phyloP scores from a whole-genome alignment of 495 filamentous ascomycete genomes.

The Hamigera avellanea region DNA sequence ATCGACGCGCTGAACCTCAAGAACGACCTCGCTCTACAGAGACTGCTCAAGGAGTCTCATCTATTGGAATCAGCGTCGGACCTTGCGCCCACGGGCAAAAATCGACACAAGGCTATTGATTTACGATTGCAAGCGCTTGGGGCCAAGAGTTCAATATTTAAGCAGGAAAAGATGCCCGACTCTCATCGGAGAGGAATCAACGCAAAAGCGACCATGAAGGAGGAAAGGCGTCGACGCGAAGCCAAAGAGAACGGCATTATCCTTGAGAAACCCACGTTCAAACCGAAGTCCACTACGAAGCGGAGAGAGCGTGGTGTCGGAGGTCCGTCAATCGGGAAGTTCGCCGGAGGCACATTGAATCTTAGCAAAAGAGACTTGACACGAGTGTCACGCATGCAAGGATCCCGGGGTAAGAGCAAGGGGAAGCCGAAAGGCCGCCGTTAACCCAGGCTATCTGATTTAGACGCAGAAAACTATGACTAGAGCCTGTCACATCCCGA shows the following conservation, averaged over 20 bases:
- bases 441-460: no score
- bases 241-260: conserved; percentile 87
- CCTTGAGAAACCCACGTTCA: conserved; percentile 55
- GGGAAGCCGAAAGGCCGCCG: conserved; percentile 17
- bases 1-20: conserved; percentile 58
- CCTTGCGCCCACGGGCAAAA: conserved; percentile 51
- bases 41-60: conserved; percentile 84
- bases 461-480: no score
- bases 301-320: conserved; percentile 57
- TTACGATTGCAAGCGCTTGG: conserved; percentile 71
- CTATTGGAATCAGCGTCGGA: conserved; percentile 58
- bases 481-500: no score
- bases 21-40: conserved; percentile 85
- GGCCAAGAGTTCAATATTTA: conserved; percentile 58
- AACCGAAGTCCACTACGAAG: conserved; percentile 26
- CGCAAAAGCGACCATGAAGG: conserved; percentile 47
- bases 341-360: conserved; percentile 66
- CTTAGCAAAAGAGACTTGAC: conserved; percentile 67
- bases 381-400: conserved; percentile 51
- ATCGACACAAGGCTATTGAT: conserved; percentile 67
- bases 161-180: conserved; percentile 77
- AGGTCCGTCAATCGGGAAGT: conserved; percentile 65
- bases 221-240: conserved; percentile 60
- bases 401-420: conserved; percentile 21
- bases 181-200: conserved; percentile 67